Conservation (phyloP, 345 rosid genomes). For the Linum lewisii region DNA sequence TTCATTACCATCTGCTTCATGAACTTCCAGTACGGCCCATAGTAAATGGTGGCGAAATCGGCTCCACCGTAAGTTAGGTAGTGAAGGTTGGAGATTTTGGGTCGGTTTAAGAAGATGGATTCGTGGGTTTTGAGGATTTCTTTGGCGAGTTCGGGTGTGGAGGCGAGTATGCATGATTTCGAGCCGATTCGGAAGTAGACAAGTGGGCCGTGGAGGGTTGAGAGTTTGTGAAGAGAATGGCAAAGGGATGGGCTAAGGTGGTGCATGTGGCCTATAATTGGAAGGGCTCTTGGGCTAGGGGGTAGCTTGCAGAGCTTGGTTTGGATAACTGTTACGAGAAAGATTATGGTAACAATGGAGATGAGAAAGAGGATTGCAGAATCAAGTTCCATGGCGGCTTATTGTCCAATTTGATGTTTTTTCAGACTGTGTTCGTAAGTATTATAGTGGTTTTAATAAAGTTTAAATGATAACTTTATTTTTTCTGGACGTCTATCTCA, state of each 20-base stretch:
- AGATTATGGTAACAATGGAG: no score
- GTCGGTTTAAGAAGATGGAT: not conserved
- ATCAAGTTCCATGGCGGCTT: no score
- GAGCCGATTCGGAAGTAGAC: not conserved
- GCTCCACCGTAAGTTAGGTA: not conserved
- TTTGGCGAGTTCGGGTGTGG: not conserved
- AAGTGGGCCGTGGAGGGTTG: not conserved
- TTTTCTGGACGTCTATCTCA: no score
- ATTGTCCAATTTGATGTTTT: no score
- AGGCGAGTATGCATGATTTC: not conserved
- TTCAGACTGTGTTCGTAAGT: no score
- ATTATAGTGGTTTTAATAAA: no score
- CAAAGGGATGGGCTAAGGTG: not conserved
- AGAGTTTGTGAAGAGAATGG: not conserved
- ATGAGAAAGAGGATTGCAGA: no score
- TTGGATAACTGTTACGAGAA: no score
- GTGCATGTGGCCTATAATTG: not conserved
- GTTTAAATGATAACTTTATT: no score
- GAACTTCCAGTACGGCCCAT: not conserved
- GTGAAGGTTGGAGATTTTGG: not conserved
- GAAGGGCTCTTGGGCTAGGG: not conserved
- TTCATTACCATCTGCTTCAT: not conserved
- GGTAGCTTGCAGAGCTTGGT: not conserved
- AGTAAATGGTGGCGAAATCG: not conserved
- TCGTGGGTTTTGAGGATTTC: slow-evolving; percentile 3